phyloP scores from a whole-genome alignment of 1,284 basidiomycete species.

The Phylloporus gajari region DNA sequence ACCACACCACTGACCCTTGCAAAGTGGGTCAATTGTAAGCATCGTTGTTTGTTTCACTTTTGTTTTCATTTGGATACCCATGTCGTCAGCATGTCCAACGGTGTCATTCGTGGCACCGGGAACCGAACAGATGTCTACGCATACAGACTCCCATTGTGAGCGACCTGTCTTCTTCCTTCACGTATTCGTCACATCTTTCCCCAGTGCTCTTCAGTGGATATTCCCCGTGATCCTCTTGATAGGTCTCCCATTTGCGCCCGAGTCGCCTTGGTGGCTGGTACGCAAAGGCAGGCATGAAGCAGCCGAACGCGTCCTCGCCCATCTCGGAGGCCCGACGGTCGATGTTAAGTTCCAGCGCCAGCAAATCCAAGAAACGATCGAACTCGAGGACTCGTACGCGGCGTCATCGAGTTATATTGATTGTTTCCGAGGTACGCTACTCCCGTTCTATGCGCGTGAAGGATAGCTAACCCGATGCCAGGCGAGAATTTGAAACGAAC shows the following conservation, averaged over 20 bases:
- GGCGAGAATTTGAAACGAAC: slow-evolving; percentile 42
- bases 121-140: slow-evolving; percentile 34
- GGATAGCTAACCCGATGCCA: slow-evolving; percentile 13
- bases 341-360: slow-evolving; percentile 29
- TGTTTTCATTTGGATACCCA: not conserved
- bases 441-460: not conserved
- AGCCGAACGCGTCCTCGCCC: slow-evolving; percentile 58
- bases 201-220: slow-evolving; percentile 43
- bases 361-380: slow-evolving; percentile 42
- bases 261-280: slow-evolving; percentile 73
- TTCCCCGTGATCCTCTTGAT: slow-evolving; percentile 39
- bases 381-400: slow-evolving; percentile 43
- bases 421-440: slow-evolving; percentile 39
- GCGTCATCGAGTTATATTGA: slow-evolving; percentile 34
- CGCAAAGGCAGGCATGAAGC: slow-evolving; percentile 62
- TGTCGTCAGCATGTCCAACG: slow-evolving; percentile 40
- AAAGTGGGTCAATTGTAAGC: slow-evolving; percentile 42
- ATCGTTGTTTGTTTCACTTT: not conserved
- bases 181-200: not conserved
- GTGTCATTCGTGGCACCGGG: slow-evolving; percentile 37
- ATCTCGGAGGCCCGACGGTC: slow-evolving; percentile 41
- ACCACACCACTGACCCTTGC: not conserved
- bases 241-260: slow-evolving; percentile 57
- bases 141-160: slow-evolving; percentile 44
- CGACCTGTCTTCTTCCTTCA: not conserved